These are phyloP conservation scores for Sphagnurus paluster DNA, from an alignment of 1,284 basidiomycete species.

Conservation along the genomic window DNA sequence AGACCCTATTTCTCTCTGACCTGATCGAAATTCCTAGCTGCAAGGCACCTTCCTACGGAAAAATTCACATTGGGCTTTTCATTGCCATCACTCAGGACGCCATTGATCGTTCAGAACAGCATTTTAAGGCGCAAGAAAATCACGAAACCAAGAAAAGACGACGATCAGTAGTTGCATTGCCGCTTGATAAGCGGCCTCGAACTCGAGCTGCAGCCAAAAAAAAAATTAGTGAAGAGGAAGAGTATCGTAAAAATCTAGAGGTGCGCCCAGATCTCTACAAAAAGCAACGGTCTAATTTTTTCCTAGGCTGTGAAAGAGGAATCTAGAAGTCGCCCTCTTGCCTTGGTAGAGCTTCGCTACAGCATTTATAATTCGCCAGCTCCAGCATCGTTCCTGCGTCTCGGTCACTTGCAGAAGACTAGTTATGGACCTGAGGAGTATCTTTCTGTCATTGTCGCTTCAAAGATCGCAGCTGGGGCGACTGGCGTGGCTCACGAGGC, in stretches of 20 bases:
- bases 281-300: no score
- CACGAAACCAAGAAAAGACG: neutral
- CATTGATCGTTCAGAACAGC: constrained; percentile 10
- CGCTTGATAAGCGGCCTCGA: no score
- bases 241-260: neutral
- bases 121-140: neutral
- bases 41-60: constrained; percentile 19
- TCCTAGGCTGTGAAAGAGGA: no score
- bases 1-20: constrained; percentile 25
- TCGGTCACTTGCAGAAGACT: constrained; percentile 7
- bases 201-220: no score
- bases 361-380: constrained; percentile 15
- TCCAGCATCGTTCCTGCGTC: constrained; percentile 4
- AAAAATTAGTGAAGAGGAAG: no score
- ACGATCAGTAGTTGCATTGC: no score
- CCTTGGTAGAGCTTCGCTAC: constrained; percentile 18
- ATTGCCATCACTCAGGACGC: constrained; percentile 24
- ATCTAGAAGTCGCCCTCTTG: constrained; percentile 14
- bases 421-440: constrained; percentile 13
- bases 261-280: neutral
- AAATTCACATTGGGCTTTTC: constrained; percentile 25
- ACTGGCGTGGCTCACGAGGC: constrained; percentile 17
- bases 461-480: constrained; percentile 18
- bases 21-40: constrained; percentile 17
- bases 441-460: constrained; percentile 14